These are phyloP conservation scores for Nymphaea colorata DNA, from an alignment of 164 flowering plant species.

Conservation along the genomic window DNA sequence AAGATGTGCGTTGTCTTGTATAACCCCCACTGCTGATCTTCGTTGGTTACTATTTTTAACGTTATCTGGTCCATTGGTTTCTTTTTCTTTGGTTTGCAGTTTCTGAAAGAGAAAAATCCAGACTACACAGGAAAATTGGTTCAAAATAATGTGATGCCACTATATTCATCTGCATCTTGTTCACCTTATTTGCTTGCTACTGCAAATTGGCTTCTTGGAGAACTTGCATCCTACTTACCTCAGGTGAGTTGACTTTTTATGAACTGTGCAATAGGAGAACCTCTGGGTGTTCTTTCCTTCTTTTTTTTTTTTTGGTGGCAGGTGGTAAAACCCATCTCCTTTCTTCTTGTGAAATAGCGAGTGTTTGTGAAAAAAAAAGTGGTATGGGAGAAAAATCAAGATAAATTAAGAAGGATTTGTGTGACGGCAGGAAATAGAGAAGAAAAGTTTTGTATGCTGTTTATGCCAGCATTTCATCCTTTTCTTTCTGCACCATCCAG, in stretches of 20 bases:
- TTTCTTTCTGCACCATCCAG: no score
- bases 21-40: neutral
- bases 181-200: slow-evolving; percentile 59
- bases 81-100: slow-evolving; percentile 23
- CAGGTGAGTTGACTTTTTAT: slow-evolving; percentile 34
- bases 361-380: no score
- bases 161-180: slow-evolving; percentile 24
- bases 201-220: slow-evolving; percentile 88
- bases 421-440: no score
- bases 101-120: slow-evolving; percentile 43
- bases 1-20: slow-evolving; percentile 40
- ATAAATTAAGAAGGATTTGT: no score
- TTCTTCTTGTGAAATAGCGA: no score
- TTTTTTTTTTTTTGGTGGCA: no score
- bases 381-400: no score
- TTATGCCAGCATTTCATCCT: no score
- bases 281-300: no score
- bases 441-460: no score
- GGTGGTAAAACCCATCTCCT: no score
- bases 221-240: slow-evolving; percentile 61
- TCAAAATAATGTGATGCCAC: slow-evolving; percentile 45
- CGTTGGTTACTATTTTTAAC: neutral
- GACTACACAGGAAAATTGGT: slow-evolving; percentile 34
- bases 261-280: no score
- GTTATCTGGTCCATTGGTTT: neutral